Evolutionary conservation across 2,329 filamentous ascomycete genomes (phyloP), one percentile per base, ranked within the genome.

Genomic region (Botrytis tulipae): DNA sequence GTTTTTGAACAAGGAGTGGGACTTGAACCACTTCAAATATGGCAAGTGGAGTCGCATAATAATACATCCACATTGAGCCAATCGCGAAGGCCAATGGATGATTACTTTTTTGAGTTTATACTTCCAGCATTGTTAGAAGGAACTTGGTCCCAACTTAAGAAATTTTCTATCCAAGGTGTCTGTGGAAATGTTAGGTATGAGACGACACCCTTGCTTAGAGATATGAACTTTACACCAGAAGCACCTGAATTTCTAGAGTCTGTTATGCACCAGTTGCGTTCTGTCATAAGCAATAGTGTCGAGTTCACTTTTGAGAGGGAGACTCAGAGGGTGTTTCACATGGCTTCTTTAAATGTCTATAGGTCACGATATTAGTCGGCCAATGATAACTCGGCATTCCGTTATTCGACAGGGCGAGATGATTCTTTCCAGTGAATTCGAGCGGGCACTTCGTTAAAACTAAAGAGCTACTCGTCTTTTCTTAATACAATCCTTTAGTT

Each of bases 351-450:
- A 1, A 20, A 16, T n/a, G 1, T 22, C 8, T 59, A 59, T 35
- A 9, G 8, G 6, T 5, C 3, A 35, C 16, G 9, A 32, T 10
- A 20, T 9, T 32, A 59, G 54, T 18, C 16, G 4, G 29, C 8
- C 16, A 10, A 54, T 0, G 8, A 32, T 35, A 18, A 9, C 12
- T 35, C 8, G 4, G 18, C 1, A 35, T 9, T 35, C 29, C 18
- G 7, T n/a, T 32, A 0, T 12, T 35, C 0, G 1, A 4, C 10
- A 9, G 7, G 8, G 54, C 29, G 3, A 22, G 29, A 25, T 3
- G 1, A 25, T 7, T 40, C 22, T 2, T 5, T 9, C 35, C 12
- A 9, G 18, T 1, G 14, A 14, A 16, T n/a, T 54, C 25, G 12
- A 54, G 48, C 7, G 25, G 48, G 25, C 25, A 54, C 48, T 54